Conservation (phyloP, 257 asterid species). For the Lycium barbarum region DNA sequence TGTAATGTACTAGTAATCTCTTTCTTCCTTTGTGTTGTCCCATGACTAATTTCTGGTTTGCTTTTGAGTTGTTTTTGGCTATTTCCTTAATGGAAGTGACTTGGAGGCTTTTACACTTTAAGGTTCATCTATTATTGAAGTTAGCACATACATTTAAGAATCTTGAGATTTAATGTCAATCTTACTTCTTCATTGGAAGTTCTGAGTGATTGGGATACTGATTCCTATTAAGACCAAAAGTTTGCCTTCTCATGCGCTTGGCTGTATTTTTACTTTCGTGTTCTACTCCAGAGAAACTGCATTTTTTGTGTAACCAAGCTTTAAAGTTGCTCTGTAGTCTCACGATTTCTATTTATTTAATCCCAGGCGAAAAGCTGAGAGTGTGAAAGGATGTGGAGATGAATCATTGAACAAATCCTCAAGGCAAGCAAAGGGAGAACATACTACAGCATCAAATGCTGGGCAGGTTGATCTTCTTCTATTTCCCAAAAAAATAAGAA, state of each 20-base stretch:
- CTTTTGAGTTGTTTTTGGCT: neutral
- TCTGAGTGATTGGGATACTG: neutral
- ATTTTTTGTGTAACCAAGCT: neutral
- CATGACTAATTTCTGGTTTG: neutral
- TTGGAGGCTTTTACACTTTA: neutral
- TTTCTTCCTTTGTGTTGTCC: neutral
- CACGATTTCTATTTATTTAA: conserved; percentile 8
- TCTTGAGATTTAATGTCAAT: neutral
- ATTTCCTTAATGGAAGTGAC: neutral
- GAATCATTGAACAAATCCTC: conserved; percentile 39
- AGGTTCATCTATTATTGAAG: neutral
- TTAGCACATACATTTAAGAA: neutral
- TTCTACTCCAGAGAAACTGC: neutral
- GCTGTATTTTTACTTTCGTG: neutral
- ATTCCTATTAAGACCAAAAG: conserved; percentile 6
- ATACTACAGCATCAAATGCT: conserved; percentile 30
- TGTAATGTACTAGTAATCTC: neutral
- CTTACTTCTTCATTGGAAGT: neutral
- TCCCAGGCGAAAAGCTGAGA: conserved; percentile 49
- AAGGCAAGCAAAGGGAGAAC: conserved; percentile 35
- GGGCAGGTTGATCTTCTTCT: conserved; percentile 48
- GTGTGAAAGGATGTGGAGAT: conserved; percentile 42
- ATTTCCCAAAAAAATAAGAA: neutral
- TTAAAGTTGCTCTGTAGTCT: neutral
- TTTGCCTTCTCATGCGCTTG: neutral